Conservation (phyloP, 225 moss, liverwort and hornwort species). For the Pseudisothecium myosuroides region DNA sequence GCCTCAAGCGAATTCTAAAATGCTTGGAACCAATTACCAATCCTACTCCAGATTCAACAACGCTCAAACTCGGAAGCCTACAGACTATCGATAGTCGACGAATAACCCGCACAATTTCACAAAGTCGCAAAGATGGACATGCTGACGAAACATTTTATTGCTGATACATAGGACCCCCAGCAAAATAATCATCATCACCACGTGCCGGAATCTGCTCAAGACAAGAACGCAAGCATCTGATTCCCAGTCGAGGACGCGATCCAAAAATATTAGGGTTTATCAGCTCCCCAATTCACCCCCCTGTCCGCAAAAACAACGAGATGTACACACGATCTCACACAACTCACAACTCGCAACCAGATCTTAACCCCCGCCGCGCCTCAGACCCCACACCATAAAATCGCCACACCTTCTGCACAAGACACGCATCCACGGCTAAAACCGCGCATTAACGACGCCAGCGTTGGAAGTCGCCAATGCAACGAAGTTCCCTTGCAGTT, state of each 20-base stretch:
- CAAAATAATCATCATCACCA: not conserved
- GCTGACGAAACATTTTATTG: not conserved
- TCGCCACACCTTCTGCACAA: not conserved
- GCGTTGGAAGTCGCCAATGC: not conserved
- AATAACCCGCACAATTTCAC: not conserved
- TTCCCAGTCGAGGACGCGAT: not conserved
- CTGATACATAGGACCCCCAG: not conserved
- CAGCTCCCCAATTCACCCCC: not conserved
- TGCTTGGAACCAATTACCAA: not conserved
- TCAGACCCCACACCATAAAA: not conserved
- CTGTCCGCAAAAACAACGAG: not conserved
- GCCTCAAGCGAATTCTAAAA: not conserved
- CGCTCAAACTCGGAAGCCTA: not conserved
- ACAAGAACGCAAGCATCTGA: not conserved
- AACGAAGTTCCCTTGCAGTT: not conserved
- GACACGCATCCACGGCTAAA: not conserved
- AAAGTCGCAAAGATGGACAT: not conserved
- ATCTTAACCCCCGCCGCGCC: not conserved
- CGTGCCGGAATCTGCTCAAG: not conserved
- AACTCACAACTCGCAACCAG: not conserved
- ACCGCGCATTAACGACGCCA: not conserved
- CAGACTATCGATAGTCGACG: not conserved
- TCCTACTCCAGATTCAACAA: not conserved
- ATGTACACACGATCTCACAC: not conserved
- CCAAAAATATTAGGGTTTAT: not conserved